Conservation (phyloP, 108 stramenopile species). For the Licmophora abbreviata region DNA sequence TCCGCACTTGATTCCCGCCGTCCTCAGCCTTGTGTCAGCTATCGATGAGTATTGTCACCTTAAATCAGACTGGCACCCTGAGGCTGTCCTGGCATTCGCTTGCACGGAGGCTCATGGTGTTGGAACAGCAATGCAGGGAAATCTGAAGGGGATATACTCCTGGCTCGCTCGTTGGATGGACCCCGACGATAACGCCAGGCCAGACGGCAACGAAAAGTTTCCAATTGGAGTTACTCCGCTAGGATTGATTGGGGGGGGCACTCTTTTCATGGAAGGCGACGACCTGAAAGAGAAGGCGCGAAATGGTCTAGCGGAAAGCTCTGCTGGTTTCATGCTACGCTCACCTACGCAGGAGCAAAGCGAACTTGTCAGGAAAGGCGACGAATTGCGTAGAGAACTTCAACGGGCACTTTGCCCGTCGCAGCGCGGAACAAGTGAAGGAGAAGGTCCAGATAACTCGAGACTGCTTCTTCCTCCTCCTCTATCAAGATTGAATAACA, state of each 20-base stretch:
- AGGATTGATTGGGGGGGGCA: slow-evolving; percentile 16
- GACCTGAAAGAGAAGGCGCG: slow-evolving; percentile 11
- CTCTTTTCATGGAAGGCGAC: slow-evolving; percentile 8
- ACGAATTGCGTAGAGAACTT: neutral
- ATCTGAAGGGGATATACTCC: slow-evolving; percentile 26
- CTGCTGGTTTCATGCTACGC: slow-evolving; percentile 28
- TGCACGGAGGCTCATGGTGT: slow-evolving; percentile 54
- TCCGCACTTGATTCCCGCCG: slow-evolving; percentile 45
- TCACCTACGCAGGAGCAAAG: slow-evolving; percentile 8
- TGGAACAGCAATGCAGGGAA: slow-evolving; percentile 31
- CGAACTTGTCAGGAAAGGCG: neutral
- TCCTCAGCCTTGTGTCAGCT: slow-evolving; percentile 26
- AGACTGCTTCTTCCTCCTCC: slow-evolving; percentile 8
- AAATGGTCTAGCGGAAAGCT: slow-evolving; percentile 9
- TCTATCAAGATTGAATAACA: slow-evolving; percentile 19
- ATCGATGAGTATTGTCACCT: slow-evolving; percentile 39
- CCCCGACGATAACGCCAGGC: slow-evolving; percentile 21
- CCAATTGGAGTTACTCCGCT: slow-evolving; percentile 44
- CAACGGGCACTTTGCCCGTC: neutral
- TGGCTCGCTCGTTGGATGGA: slow-evolving; percentile 58
- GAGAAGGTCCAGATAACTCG: slow-evolving; percentile 12
- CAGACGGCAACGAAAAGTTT: slow-evolving; percentile 27
- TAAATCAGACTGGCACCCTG: slow-evolving; percentile 72
- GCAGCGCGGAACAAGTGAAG: neutral
- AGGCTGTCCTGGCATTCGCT: slow-evolving; percentile 56